Conservation (phyloP, 192 early-diverging fungal genomes). For the Allomyces arbusculus region DNA sequence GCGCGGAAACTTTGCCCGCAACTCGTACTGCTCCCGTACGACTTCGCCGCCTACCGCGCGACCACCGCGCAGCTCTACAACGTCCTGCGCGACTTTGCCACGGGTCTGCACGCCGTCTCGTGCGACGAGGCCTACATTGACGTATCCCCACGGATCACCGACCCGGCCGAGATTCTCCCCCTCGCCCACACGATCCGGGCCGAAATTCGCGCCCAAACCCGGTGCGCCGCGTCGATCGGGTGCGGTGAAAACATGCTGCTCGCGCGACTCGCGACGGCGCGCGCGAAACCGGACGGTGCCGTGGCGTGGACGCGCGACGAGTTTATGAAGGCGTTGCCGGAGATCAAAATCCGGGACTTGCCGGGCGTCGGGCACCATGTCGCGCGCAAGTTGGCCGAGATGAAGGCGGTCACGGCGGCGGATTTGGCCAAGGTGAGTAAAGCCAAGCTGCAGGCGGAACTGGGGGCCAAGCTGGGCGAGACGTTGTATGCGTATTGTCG, state of each 20-base stretch:
- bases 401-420: not conserved
- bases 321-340: not conserved
- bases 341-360: not conserved
- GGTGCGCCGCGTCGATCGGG: not conserved
- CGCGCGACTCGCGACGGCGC: not conserved
- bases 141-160: not conserved
- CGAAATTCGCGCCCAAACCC: not conserved
- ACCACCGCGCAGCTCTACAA: conserved; percentile 28
- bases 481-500: not conserved
- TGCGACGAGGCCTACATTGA: not conserved
- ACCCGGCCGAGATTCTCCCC: not conserved
- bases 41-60: conserved; percentile 14
- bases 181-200: not conserved
- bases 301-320: not conserved
- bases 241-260: not conserved
- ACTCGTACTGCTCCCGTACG: conserved; percentile 38
- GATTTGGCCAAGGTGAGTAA: not conserved
- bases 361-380: not conserved
- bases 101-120: not conserved
- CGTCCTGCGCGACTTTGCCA: conserved; percentile 12
- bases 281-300: not conserved
- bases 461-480: not conserved
- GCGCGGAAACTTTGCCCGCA: conserved; percentile 48
- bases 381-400: not conserved
- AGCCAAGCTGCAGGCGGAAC: not conserved